phyloP scores from a whole-genome alignment of 129 eudicot genomes.

The Sambucus nigra region DNA sequence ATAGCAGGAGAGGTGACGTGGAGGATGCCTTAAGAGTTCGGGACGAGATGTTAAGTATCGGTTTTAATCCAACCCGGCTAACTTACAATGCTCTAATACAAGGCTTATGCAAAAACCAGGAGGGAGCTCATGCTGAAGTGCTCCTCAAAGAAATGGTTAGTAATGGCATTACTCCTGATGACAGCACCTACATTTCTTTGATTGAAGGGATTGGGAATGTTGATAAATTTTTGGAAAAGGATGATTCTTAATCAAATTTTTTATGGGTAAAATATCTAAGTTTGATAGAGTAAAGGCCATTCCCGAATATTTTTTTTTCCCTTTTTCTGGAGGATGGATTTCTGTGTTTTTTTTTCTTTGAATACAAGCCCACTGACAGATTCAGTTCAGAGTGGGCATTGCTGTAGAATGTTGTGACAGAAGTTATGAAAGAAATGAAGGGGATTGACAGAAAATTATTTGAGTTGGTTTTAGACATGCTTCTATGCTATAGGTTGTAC shows the following conservation, averaged over 20 bases:
- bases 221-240: slow-evolving; percentile 29
- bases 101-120: slow-evolving; percentile 54
- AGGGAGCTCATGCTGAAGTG: slow-evolving; percentile 38
- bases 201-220: slow-evolving; percentile 42
- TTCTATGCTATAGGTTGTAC: neutral
- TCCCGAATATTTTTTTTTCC: neutral
- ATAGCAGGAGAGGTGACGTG: slow-evolving; percentile 62
- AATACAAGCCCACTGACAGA: neutral
- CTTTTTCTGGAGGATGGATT: slow-evolving; percentile 4
- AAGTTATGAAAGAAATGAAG: neutral
- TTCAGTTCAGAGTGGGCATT: neutral
- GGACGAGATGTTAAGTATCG: slow-evolving; percentile 50
- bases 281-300: neutral
- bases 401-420: neutral
- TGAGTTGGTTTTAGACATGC: neutral
- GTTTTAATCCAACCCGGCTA: slow-evolving; percentile 48
- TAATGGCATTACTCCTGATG: slow-evolving; percentile 62
- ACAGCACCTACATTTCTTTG: slow-evolving; percentile 39
- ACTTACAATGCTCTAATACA: slow-evolving; percentile 68
- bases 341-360: slow-evolving; percentile 1
- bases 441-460: neutral
- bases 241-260: neutral
- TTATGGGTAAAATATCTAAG: neutral
- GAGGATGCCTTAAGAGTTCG: slow-evolving; percentile 54
- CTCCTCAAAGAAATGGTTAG: slow-evolving; percentile 58